phyloP scores from a whole-genome alignment of 2,329 filamentous ascomycete species.

The Sclerotinia spermophila region DNA sequence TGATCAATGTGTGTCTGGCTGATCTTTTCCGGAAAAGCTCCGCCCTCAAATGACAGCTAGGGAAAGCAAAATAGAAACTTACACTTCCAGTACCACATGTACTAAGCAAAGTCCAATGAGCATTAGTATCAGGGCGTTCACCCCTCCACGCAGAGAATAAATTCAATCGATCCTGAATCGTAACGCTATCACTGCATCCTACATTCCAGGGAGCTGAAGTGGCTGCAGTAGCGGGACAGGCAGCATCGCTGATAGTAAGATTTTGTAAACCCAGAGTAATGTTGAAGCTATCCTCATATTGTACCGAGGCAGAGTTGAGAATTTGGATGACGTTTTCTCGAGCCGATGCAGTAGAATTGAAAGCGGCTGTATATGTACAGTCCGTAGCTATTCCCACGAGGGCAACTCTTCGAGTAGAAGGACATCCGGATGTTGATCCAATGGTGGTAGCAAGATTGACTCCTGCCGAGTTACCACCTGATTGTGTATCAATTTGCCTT shows the following conservation, averaged over 20 bases:
- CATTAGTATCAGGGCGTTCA: constrained; percentile 70
- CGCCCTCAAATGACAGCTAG: background rate
- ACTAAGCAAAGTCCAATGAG: constrained; percentile 83
- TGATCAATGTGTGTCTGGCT: background rate
- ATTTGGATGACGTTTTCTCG: constrained; percentile 73
- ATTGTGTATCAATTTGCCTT: constrained; percentile 66
- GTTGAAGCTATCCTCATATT: constrained; percentile 92
- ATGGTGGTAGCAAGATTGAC: constrained; percentile 77
- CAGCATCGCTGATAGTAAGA: constrained; percentile 68
- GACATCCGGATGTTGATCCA: constrained; percentile 79
- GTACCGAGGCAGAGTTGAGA: constrained; percentile 80
- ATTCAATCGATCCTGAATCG: constrained; percentile 76
- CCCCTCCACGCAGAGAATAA: constrained; percentile 89
- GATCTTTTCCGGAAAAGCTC: background rate
- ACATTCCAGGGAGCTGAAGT: constrained; percentile 79
- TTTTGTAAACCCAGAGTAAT: constrained; percentile 89
- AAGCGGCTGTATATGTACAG: constrained; percentile 76
- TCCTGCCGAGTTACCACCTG: constrained; percentile 71
- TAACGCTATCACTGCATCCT: constrained; percentile 58
- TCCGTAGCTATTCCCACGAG: constrained; percentile 90
- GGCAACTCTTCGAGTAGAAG: constrained; percentile 84
- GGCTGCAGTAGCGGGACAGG: constrained; percentile 69
- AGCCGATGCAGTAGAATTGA: constrained; percentile 62
- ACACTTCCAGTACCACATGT: constrained; percentile 66
- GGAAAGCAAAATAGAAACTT: background rate